phyloP scores from a whole-genome alignment of 176 grass and related monocot species.

The Sorghum bicolor region Sorghum_bicolor_NCBIv3 NC_012872.2:65150501-65151000 shows the following conservation, averaged over 20 bases:
- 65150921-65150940: slow-evolving; percentile 30
- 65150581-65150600: background rate
- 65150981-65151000: slow-evolving; percentile 41
- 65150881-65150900: slow-evolving; percentile 57
- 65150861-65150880: background rate
- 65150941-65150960: slow-evolving; percentile 41
- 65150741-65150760: background rate
- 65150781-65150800: background rate
- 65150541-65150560: background rate
- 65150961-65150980: slow-evolving; percentile 31
- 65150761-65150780: background rate
- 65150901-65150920: slow-evolving; percentile 46
- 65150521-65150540: background rate
- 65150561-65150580: background rate
- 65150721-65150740: background rate
- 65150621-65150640: background rate
- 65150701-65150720: background rate
- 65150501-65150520: background rate
- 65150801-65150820: background rate
- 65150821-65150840: slow-evolving; percentile 9
- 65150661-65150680: background rate
- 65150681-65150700: background rate
- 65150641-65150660: background rate
- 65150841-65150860: background rate
- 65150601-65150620: background rate